Evolutionary conservation across 2,329 filamentous ascomycete genomes (phyloP).

Genomic region (Aspergillus ibericus): DNA sequence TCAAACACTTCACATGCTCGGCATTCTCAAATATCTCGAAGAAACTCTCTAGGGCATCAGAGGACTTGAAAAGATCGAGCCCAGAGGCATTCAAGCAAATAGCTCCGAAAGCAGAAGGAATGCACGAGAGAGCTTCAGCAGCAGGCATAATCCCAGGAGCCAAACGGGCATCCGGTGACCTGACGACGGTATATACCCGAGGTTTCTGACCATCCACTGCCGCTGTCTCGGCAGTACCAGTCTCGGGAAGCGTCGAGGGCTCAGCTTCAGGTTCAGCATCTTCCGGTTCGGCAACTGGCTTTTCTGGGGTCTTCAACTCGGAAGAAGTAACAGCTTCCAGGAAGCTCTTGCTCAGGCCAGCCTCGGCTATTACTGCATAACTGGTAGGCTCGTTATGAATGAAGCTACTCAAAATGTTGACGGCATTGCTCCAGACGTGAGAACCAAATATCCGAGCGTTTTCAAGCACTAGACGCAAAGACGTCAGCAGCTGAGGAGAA

Average conservation of each 20-base stretch:
- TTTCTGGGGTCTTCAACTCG: slow-evolving; percentile 38
- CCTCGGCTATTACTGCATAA: slow-evolving; percentile 92
- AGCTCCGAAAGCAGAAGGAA: slow-evolving; percentile 86
- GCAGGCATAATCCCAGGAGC: slow-evolving; percentile 81
- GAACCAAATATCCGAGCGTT: slow-evolving; percentile 81
- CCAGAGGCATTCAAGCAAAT: slow-evolving; percentile 89
- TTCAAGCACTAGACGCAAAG: slow-evolving; percentile 77
- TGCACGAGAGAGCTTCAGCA: slow-evolving; percentile 79
- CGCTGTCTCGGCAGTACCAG: slow-evolving; percentile 25
- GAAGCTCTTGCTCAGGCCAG: slow-evolving; percentile 82
- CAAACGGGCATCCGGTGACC: slow-evolving; percentile 34
- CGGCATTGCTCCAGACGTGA: slow-evolving; percentile 91
- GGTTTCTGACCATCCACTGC: slow-evolving; percentile 22
- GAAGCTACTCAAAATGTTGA: slow-evolving; percentile 89
- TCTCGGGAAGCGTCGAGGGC: slow-evolving; percentile 34
- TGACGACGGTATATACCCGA: slow-evolving; percentile 33
- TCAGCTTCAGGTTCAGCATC: slow-evolving; percentile 37
- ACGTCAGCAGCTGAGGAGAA: slow-evolving; percentile 77
- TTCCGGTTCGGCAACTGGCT: slow-evolving; percentile 27
- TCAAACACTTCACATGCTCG: slow-evolving; percentile 80
- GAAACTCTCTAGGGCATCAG: slow-evolving; percentile 78
- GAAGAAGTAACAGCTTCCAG: slow-evolving; percentile 72
- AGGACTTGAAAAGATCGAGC: slow-evolving; percentile 82
- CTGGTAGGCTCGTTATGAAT: slow-evolving; percentile 99
- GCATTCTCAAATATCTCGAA: slow-evolving; percentile 97